phyloP scores from a whole-genome alignment of 345 rosid species.

The Balakata baccata region DNA sequence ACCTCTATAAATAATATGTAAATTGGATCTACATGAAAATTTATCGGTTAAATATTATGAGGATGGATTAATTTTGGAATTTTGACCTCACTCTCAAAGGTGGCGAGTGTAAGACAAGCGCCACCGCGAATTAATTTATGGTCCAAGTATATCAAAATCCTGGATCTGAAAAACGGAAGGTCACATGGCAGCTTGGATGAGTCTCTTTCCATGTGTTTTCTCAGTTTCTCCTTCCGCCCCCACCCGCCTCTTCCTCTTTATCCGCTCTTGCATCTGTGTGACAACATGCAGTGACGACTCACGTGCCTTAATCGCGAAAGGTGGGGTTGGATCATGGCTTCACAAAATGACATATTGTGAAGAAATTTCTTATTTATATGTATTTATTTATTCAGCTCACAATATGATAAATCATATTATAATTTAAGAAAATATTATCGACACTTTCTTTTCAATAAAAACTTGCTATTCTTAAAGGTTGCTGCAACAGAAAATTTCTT shows the following conservation, averaged over 20 bases:
- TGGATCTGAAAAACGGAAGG: slow-evolving; percentile 16
- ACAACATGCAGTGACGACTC: slow-evolving; percentile 26
- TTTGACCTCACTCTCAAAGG: slow-evolving; percentile 20
- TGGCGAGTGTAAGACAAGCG: slow-evolving; percentile 3
- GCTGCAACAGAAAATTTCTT: too few species aligned
- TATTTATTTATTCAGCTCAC: too few species aligned
- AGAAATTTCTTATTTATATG: too few species aligned
- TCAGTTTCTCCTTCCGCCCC: too few species aligned
- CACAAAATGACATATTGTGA: background rate
- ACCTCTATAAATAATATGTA: too few species aligned
- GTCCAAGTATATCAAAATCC: slow-evolving; percentile 1
- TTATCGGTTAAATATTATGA: background rate
- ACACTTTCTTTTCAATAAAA: too few species aligned
- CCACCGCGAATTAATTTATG: background rate
- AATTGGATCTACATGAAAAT: too few species aligned
- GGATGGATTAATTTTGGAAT: background rate
- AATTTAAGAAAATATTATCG: too few species aligned
- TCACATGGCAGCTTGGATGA: slow-evolving; percentile 21
- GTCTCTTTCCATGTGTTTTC: slow-evolving; percentile 13
- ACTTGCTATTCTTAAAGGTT: too few species aligned
- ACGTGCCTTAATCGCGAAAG: slow-evolving; percentile 45
- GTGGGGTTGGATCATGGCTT: slow-evolving; percentile 37
- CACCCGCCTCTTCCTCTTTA: too few species aligned
- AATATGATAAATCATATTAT: too few species aligned
- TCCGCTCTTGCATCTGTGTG: background rate